Evolutionary conservation across 768 basidiomycete species (phyloP), one percentile per base, ranked within the genome.

Genomic region (Macrolepiota fuliginosa): DNA sequence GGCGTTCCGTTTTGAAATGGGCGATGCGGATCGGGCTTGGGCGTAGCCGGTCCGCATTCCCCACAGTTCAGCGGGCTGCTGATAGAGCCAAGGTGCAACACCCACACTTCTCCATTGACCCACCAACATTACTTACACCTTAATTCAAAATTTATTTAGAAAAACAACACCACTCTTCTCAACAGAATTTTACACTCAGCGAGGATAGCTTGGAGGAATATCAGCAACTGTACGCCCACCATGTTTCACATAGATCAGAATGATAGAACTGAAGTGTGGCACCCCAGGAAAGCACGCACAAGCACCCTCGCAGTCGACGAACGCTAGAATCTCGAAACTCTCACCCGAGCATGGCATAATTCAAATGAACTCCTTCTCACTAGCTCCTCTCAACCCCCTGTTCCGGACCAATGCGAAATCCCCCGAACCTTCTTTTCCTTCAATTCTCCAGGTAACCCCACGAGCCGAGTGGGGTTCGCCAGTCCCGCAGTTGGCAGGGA

Each of bases 201-300:
- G 88, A 92, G 69, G 88, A 92, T 60, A 92, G 89, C 69, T 76
- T 98, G 13, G 88, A 90, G 40, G 92, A 98, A 71, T 99, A 99
- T 72, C 87, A 87, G 11, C 77, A 81, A 71, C 79, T 96, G 91
- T 94, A 63, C 49, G 89, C 73, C 46, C 42, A 6, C 19, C 40
- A 11, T 39, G 35, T 50, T 40, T 29, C n/a, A 4, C 15, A n/a
- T 27, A 27, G 4, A 15, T 42, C 27, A 29, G 27, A 27, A 29
- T 25, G 6, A 22, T 45, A 58, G 19, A 11, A 53, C 11, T 2
- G 4, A 29, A 19, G 52, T n/a, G 35, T 24, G 27, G 7, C 29
- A 32, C 36, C 50, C 10, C 64, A 96, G 95, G 40, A 95, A 96
- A 76, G 86, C 88, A 0, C 76, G 82, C 6, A 90, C 95, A 15